phyloP scores from a whole-genome alignment of 1,139 yeast species.

The Pichia sp. region DNA sequence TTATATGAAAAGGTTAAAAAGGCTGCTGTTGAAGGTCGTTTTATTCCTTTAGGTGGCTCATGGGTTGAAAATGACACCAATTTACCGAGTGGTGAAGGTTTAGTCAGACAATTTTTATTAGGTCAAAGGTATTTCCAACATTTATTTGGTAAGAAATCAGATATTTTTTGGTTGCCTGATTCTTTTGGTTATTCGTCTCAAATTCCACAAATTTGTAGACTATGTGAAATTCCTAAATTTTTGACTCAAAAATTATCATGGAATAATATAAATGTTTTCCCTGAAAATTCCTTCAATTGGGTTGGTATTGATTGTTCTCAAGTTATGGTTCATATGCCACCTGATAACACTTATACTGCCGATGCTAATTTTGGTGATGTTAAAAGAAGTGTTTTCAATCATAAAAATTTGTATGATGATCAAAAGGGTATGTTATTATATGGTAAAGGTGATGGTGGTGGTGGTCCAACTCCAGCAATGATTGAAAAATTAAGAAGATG shows the following conservation, averaged over 20 bases:
- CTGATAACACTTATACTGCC: slow-evolving; percentile 92
- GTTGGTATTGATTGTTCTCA: slow-evolving; percentile 90
- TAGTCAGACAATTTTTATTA: slow-evolving; percentile 78
- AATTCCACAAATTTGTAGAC: slow-evolving; percentile 84
- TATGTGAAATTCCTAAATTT: slow-evolving; percentile 76
- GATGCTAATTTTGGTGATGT: slow-evolving; percentile 91
- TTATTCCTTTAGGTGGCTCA: slow-evolving; percentile 89
- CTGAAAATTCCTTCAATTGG: slow-evolving; percentile 91
- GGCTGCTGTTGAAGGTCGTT: slow-evolving; percentile 66
- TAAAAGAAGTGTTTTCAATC: slow-evolving; percentile 68
- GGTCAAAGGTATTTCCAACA: slow-evolving; percentile 82
- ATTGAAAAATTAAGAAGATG: slow-evolving; percentile 85
- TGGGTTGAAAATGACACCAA: slow-evolving; percentile 99
- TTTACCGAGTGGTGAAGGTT: slow-evolving; percentile 86
- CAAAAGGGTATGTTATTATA: slow-evolving; percentile 76
- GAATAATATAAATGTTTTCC: slow-evolving; percentile 90
- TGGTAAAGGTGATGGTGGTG: slow-evolving; percentile 98
- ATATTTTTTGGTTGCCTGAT: slow-evolving; percentile 91
- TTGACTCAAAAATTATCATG: slow-evolving; percentile 91
- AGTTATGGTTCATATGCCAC: slow-evolving; percentile 95
- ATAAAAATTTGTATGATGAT: slow-evolving; percentile 74
- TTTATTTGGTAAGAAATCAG: slow-evolving; percentile 70
- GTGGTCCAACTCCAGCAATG: slow-evolving; percentile 95
- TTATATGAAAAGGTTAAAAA: slow-evolving; percentile 56
- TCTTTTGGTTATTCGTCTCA: slow-evolving; percentile 96